A percentile compares a stretch with the other conserved stretches of the same genome.
Conservation (phyloP, 176 grass and related monocot species). For the Alopecurus myosuroides region DNA sequence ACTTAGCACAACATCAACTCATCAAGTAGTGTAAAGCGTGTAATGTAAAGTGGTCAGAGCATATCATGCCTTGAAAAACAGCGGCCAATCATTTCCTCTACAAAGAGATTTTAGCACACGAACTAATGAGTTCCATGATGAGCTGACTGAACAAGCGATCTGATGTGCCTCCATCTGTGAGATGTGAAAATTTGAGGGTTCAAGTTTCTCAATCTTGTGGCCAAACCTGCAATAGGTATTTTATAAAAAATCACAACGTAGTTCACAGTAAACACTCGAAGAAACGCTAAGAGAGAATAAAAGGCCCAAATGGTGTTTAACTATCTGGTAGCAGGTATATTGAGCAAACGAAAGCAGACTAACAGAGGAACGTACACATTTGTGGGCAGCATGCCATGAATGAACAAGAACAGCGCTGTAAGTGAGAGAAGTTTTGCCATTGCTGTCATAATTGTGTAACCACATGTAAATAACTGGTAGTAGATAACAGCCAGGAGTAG, state of each 20-base stretch:
- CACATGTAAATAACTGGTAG: conserved; percentile 91
- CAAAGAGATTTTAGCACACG: conserved; percentile 75
- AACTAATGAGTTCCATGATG: conserved; percentile 78
- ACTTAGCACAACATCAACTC: not conserved
- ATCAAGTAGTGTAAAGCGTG: not conserved
- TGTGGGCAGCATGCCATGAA: conserved; percentile 76
- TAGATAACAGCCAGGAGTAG: conserved; percentile 67
- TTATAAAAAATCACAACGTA: not conserved
- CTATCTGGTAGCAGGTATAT: not conserved
- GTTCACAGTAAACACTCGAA: not conserved
- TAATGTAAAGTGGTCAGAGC: conserved; percentile 8
- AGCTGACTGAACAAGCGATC: conserved; percentile 50
- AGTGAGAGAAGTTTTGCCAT: conserved; percentile 80
- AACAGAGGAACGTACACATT: conserved; percentile 53
- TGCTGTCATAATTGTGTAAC: conserved; percentile 88
- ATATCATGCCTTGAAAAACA: conserved; percentile 62
- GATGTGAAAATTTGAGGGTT: conserved; percentile 74
- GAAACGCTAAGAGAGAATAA: not conserved
- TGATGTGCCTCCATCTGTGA: conserved; percentile 59
- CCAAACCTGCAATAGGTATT: conserved; percentile 58
- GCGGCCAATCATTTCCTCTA: conserved; percentile 86
- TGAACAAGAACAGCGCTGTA: conserved; percentile 73
- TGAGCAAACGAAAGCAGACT: not conserved
- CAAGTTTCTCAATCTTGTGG: conserved; percentile 85
- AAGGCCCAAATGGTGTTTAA: not conserved